Conservation (phyloP, 2,329 filamentous ascomycete species). For the Beauveria rudraprayagi region DNA sequence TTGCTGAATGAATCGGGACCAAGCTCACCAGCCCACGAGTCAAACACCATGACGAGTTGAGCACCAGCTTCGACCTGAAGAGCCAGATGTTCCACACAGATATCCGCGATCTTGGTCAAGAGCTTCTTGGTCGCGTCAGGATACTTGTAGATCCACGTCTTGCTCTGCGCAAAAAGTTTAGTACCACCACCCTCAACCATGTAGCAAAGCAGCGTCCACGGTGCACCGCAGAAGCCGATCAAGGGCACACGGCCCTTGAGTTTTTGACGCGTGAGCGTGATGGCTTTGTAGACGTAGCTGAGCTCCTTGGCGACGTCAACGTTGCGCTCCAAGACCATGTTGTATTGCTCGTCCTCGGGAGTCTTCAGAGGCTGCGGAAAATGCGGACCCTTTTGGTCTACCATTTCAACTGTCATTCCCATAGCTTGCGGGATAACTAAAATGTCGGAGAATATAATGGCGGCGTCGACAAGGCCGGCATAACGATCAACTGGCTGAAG, state of each 20-base stretch:
- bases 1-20: constrained; percentile 74
- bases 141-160: constrained; percentile 95
- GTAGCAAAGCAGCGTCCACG: constrained; percentile 95
- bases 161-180: constrained; percentile 88
- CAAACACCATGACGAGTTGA: constrained; percentile 91
- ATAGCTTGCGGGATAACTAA: constrained; percentile 95
- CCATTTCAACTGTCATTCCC: constrained; percentile 98
- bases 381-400: constrained; percentile 92
- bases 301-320: constrained; percentile 82
- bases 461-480: constrained; percentile 82
- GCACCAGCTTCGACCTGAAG: constrained; percentile 89
- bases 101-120: constrained; percentile 82
- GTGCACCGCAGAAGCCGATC: constrained; percentile 93
- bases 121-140: constrained; percentile 70
- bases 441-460: constrained; percentile 98
- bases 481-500: constrained; percentile 92
- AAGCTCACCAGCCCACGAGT: constrained; percentile 95
- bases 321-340: constrained; percentile 61
- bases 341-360: constrained; percentile 78
- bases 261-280: constrained; percentile 84
- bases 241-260: constrained; percentile 80
- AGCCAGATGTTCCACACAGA: constrained; percentile 91
- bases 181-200: constrained; percentile 98
- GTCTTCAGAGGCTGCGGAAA: constrained; percentile 78
- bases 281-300: constrained; percentile 92